A percentile compares a stretch with the other conserved stretches of the same genome.
Evolutionary conservation across 163 green algal genomes (phyloP).

Genomic region (Smithsoniella earleae): DNA sequence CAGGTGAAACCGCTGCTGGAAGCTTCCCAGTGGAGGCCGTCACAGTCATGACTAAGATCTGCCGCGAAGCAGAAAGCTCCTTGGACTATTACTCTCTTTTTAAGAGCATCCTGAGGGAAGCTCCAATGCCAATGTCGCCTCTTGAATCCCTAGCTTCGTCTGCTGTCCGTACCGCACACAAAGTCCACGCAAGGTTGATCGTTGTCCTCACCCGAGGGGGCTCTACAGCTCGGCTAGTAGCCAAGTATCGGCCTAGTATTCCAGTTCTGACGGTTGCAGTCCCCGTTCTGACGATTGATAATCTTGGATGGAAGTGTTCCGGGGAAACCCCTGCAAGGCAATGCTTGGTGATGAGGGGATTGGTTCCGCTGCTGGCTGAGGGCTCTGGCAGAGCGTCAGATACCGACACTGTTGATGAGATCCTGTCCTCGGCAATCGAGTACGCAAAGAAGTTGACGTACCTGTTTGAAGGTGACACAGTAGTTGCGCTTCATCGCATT

Average conservation of each 20-base stretch:
- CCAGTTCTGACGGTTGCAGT: conserved; percentile 87
- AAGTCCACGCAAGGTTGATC: conserved; percentile 84
- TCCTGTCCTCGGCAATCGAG: conserved; percentile 72
- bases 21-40: conserved; percentile 86
- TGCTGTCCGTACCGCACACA: conserved; percentile 88
- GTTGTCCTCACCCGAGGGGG: conserved; percentile 86
- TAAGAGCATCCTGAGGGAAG: conserved; percentile 87
- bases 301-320: conserved; percentile 83
- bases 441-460: conserved; percentile 54
- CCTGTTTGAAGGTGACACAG: conserved; percentile 70
- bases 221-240: conserved; percentile 80
- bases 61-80: conserved; percentile 79
- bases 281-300: conserved; percentile 73
- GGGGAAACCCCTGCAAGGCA: conserved; percentile 50
- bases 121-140: conserved; percentile 81
- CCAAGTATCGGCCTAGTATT: conserved; percentile 90
- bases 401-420: conserved; percentile 90
- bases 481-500: conserved; percentile 91
- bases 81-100: conserved; percentile 91
- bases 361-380: conserved; percentile 87
- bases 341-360: conserved; percentile 71
- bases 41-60: conserved; percentile 90
- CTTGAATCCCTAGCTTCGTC: conserved; percentile 88
- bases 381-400: conserved; percentile 77
- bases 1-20: conserved; percentile 86